Evolutionary conservation across 2,329 filamentous ascomycete genomes (phyloP), one percentile per base, ranked within the genome.

Genomic region (Apiospora marii): DNA sequence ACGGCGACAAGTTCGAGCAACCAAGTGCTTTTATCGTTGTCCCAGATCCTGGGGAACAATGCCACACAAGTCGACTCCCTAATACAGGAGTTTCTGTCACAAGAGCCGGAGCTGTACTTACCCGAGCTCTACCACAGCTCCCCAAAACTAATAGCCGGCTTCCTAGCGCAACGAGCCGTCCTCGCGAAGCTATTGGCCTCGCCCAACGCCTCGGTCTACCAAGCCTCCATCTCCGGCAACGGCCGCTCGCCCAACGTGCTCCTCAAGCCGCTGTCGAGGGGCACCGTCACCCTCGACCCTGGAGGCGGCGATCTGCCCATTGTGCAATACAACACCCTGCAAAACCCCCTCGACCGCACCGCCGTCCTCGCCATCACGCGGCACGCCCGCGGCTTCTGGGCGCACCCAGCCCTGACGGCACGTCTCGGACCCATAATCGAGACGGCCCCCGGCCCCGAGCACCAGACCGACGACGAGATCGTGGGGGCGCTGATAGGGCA

Each of bases 301-400:
- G 37, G 37, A 8, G 37, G 37, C 7, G 37, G 37, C 8, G 37
- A 10, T 41, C 37, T 41, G 37, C 37, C 37, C 37, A 1, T 41
- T 7, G 68, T 89, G 82, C 80, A 85, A 87, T 78, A 75, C 72
- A 79, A 81, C 68, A 77, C 80, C 16, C 76, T 83, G 72, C 84
- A 83, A 30, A 82, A 89, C 75, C 87, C 88, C 14, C 82, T 89
- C 68, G 89, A 91, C 74, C 78, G 87, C 44, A 85, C 85, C 75
- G 84, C 83, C 30, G 84, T 88, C 68, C 80, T 78, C 41, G 78
- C 80, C 48, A 80, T 84, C 13, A 76, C 83, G 6, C 82, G 82
- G 27, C 83, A 83, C 73, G 81, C 83, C 30, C 80, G 83, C 0
- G 79, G 71, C 12, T 76, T 78, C 73, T 80, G 78, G 69, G 46